phyloP scores from a whole-genome alignment of 2,329 filamentous ascomycete species.

The Pseudocercospora ulei region DNA sequence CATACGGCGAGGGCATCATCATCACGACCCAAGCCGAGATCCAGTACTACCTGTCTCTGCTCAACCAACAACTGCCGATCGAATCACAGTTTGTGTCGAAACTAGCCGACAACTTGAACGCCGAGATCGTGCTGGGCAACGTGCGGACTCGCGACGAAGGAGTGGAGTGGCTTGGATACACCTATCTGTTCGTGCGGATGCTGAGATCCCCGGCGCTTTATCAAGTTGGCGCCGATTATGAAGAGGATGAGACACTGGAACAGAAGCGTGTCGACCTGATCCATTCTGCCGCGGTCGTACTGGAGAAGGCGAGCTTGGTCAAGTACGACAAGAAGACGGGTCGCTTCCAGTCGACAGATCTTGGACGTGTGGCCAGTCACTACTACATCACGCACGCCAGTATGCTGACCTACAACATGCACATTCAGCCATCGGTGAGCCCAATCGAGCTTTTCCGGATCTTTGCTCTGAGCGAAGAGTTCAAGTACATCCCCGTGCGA shows the following conservation, averaged over 20 bases:
- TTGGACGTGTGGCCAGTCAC: conserved; percentile 90
- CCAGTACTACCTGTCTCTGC: conserved; percentile 89
- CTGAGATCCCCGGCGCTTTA: conserved; percentile 88
- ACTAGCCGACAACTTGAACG: conserved; percentile 90
- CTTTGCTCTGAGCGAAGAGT: conserved; percentile 91
- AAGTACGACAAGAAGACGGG: conserved; percentile 95
- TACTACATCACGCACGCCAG: conserved; percentile 97
- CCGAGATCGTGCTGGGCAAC: conserved; percentile 89
- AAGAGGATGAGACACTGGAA: conserved; percentile 80
- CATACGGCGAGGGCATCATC: conserved; percentile 96
- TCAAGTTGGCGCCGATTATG: conserved; percentile 90
- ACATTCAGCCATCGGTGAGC: conserved; percentile 85
- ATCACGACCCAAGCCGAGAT: conserved; percentile 93
- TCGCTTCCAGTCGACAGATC: conserved; percentile 78
- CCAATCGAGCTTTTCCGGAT: conserved; percentile 94
- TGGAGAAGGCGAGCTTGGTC: conserved; percentile 78
- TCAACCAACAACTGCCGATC: conserved; percentile 95
- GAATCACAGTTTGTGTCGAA: conserved; percentile 93
- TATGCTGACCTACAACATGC: conserved; percentile 93
- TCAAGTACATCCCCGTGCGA: conserved; percentile 96
- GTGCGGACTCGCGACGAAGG: conserved; percentile 84
- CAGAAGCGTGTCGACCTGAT: conserved; percentile 97
- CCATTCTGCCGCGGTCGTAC: conserved; percentile 77
- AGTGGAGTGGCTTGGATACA: conserved; percentile 98
- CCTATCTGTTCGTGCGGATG: conserved; percentile 96